Conservation (phyloP, 306 rosid genomes). For the Vigna radiata region DNA sequence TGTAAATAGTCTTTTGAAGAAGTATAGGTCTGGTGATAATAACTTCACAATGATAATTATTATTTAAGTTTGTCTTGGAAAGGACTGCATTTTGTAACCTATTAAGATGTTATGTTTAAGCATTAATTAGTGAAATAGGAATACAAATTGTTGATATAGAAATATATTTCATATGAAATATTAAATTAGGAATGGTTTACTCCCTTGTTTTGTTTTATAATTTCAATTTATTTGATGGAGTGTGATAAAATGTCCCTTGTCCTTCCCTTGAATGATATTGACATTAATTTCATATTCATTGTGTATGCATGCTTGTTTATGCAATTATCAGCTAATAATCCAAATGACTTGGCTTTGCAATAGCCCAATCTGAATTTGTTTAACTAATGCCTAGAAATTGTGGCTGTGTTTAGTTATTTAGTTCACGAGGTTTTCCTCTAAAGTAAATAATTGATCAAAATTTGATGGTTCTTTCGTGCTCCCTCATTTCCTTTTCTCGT, state of each 20-base stretch:
- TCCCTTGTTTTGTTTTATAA: constrained; percentile 2
- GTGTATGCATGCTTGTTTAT: constrained; percentile 17
- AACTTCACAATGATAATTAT: constrained; percentile 24
- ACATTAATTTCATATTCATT: constrained; percentile 7
- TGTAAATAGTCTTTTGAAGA: constrained; percentile 29
- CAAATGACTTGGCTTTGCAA: not conserved
- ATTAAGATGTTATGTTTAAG: constrained; percentile 21
- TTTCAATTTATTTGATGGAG: constrained; percentile 2
- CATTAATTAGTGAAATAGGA: not conserved
- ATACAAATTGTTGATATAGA: not conserved
- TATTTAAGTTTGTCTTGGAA: constrained; percentile 32
- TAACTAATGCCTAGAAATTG: not conserved
- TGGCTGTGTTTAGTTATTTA: constrained; percentile 13
- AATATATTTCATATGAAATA: not conserved
- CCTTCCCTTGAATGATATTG: not conserved
- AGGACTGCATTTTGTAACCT: constrained; percentile 19
- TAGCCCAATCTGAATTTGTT: constrained; percentile 1
- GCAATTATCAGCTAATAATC: not conserved
- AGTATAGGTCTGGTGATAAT: not conserved
- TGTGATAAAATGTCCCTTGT: not conserved
- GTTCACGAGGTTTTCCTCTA: constrained; percentile 17
- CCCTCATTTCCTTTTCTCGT: not conserved
- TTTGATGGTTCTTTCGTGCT: not conserved
- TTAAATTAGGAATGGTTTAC: not conserved
- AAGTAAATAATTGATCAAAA: not conserved